Base-by-base conservation (phyloP, 1,284 basidiomycete genomes). In the Mycena citricolor region DNA sequence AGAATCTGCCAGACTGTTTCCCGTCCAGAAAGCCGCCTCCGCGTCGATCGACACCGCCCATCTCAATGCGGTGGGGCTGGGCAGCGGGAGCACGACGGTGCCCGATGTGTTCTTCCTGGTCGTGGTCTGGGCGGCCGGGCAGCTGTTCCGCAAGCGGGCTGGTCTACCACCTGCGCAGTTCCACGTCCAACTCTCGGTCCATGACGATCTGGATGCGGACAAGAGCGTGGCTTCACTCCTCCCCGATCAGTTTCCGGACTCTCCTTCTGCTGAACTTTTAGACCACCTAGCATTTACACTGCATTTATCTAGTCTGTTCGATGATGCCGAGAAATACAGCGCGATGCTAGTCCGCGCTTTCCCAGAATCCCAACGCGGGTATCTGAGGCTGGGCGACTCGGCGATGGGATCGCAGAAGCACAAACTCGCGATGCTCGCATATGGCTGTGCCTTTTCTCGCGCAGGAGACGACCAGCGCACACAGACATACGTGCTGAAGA, bases 351-450 rank as follows among this genome's bases (percentile, higher is more conserved):
- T 73, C 39, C 23, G 50, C 14, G 40, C 44, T 8, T 55, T 57
- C 38, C 64, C 71, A 0, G 51, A 62, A 2, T 70, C 70, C 1
- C 65, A 71, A 47, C 70, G 67, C 51, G 76, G 77, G 0, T 79
- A 69, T 51, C 58, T 81, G 5, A 61, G 81, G 32, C 61, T 79
- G 2, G 79, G 64, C 10, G 77, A 78, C 49, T 63, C 70, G 7
- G 64, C 71, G 11, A 53, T 69, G 8, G 55, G 58, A 24, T 52
- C 57, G 2, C 56, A 57, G 2, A 56, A 58, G 17, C 55, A 61
- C 48, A 82, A 81, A 55, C 60, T 77, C n/a, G 69, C 76, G 1
- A 77, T 79, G 73, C 62, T 81, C 4, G 66, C 75, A 0, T 81
- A 71, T 56, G 77, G 69, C 14, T 66, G 65, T 29, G 72, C 72